Percentiles rank a stretch among this genome's conserved stretches.
phyloP scores from a whole-genome alignment of 2,329 filamentous ascomycete species.

The Phaeosphaeria sp. region DNA sequence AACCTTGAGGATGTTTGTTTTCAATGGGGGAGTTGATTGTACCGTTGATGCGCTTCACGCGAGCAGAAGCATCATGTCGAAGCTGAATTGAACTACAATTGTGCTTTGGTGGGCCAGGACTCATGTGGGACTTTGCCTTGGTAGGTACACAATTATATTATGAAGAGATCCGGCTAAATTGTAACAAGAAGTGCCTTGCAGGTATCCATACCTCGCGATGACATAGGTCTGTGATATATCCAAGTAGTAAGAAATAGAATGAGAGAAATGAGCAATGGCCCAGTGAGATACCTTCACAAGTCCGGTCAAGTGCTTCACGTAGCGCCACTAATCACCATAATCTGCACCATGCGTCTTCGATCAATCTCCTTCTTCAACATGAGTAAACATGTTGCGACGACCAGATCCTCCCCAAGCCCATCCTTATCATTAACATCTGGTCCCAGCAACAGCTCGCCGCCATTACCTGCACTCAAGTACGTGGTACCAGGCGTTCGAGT shows the following conservation, averaged over 20 bases:
- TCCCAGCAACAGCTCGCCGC: conserved; percentile 57
- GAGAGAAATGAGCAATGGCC: not conserved
- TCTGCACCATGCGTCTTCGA: conserved; percentile 61
- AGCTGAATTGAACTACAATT: too few relatives aligned
- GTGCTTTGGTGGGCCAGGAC: not conserved
- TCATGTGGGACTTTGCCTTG: not conserved
- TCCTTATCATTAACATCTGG: conserved; percentile 41
- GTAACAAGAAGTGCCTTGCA: not conserved
- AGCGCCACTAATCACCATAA: conserved; percentile 50
- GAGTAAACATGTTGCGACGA: conserved; percentile 63
- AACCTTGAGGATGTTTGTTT: too few relatives aligned
- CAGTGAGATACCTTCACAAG: too few relatives aligned
- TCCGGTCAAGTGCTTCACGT: not conserved
- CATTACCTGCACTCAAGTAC: conserved; percentile 49
- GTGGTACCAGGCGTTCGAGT: conserved; percentile 50
- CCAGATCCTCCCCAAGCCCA: conserved; percentile 51
- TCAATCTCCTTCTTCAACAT: conserved; percentile 74
- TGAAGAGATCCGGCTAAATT: not conserved
- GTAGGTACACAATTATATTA: not conserved
- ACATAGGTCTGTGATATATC: not conserved
- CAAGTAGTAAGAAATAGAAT: not conserved
- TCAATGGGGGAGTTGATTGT: too few relatives aligned
- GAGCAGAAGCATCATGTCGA: too few relatives aligned
- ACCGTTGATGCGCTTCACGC: too few relatives aligned
- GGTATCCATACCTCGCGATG: not conserved